Evolutionary conservation across 306 rosid genomes (phyloP), one percentile per base, ranked within the genome.

Genomic region (Inga laurina): DNA sequence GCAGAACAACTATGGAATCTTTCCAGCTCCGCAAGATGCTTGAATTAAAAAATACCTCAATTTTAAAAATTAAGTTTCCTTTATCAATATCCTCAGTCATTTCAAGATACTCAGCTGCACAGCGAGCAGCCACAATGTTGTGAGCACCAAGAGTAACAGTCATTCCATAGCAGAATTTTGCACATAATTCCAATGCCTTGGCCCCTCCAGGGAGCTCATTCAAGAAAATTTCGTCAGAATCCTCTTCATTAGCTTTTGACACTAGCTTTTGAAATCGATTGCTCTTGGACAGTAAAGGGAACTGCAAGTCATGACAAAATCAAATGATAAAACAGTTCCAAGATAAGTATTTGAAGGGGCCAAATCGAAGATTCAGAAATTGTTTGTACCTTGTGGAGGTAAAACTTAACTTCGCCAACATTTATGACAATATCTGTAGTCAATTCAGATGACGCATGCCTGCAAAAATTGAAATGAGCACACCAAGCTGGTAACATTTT

Each of bases 1-100:
- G 99, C 49, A 97, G 97, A 84, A 97, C 97, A 85, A 90, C 92
- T 66, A 97, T 94, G 81, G 98, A 91, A 82, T 97, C 99, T 85
- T 97, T 97, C 99, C 99, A 97, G 90, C 94, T 97, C 3, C 92
- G 94, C 43, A 97, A 91, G 66, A 97, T 97, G 76, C 99, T 90
- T 0, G 99, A 97, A 81, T 93, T 97, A 35, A 97, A 94, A 84
- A 97, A 97, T 67, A 97, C 99, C 78, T 97, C 99, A 45, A 97
- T 94, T 83, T 97, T 97, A 62, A 90, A 94, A 74, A 97, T 76
- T 68, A 97, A 87, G 86, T 97, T 97, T 75, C 99, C 97, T 74
- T 67, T 87, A 51, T 97, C 99, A 66, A 92, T 81, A 86, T 90
- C 91, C 90, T 97, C 98, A 0, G 91, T 92, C 99, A 97, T 97